Base-by-base conservation (phyloP, 805 yeast genomes). In the Candida cerambycidarum region DNA sequence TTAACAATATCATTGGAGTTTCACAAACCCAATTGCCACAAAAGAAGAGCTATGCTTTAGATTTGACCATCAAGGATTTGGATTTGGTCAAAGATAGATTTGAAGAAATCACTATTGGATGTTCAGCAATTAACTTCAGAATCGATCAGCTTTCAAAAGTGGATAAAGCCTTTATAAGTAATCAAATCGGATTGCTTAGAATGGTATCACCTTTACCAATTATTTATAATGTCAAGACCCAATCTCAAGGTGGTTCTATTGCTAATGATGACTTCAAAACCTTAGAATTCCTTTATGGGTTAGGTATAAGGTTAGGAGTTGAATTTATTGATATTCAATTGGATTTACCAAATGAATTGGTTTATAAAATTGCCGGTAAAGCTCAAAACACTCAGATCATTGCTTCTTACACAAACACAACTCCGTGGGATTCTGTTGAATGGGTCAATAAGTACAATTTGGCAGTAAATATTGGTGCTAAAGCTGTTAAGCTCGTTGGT, bases 401-500 rank as follows among this genome's bases (percentile, higher is more conserved):
- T 60, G 93, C 89, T 11, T 85, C 96, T 1, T 77, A 82, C 44
- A 58, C 71, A 10, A 95, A 86, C 18, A 54, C 59, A 6, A 72
- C 72, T 62, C 67, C 72, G 43, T 89, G 95, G 96, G 65, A 63
- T 42, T 67, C 76, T 47, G 71, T 79, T 12, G 89, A 81, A 56
- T 90, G 96, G 95, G 82, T 79, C 54, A 74, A 74, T 51, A 79
- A 79, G 58, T 88, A 82, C 58, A 76, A 77, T 47, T 79, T 79
- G 48, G 97, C 92, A 0, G 62, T 74, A 29, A 63, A 78, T 6
- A 58, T 83, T 39, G 80, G 81, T 44, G 84, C 80, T 25, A 97
- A 89, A 53, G 61, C 87, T 35, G 76, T 88, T 39, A 90, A 89
- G 64, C 82, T 90, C 59, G 95, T 90, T 32, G 96, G 96, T 15